Base-by-base conservation (phyloP, 2,329 filamentous ascomycete genomes). In the Byssochlamys sp. region DNA sequence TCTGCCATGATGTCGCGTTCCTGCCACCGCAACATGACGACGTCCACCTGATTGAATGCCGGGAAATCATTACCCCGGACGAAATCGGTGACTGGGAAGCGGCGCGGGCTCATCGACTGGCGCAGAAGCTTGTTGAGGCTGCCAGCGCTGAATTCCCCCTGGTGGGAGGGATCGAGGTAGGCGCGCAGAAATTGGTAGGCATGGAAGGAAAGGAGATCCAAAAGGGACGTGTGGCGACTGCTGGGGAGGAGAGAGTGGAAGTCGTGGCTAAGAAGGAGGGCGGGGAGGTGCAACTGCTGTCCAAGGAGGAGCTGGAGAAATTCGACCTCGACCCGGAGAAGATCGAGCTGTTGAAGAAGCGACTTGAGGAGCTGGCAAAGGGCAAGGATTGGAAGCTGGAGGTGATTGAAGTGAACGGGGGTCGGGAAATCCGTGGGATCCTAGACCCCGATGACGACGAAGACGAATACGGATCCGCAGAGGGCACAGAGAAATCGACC, bases 1-100 rank as follows among this genome's bases (percentile, higher is more conserved):
- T 96, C 11, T 96, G 91, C 75, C 84, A 87, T 68, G 91, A 96
- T 64, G 84, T 90, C 9, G 90, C 90, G 9, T 96, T 96, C 71
- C 78, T 88, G 56, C 91, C 91, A 0, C 89, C 90, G 0, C 84
- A 88, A 65, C 86, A 90, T 60, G 87, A 88, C 56, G 83, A 84
- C 58, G 86, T 90, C 4, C 88, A 95, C 69, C 75, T 83, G 9
- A 91, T 96, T 60, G 83, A 80, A 60, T 96, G 91, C 70, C 82
- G 83, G 27, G 84, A 86, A 57, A 85, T 96, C 55, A 76, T 91
- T 25, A 70, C 76, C 2, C 80, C 84, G 35, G 75, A 84, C 10
- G 80, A 83, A 49, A 71, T 77, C 61, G 70, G 69, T 52, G 77
- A 71, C 66, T 83, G 79, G 76, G 71, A 75, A 50, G 67, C 71